Base-by-base conservation (phyloP, 257 asterid genomes). In the Solanum sejunctum region DNA sequence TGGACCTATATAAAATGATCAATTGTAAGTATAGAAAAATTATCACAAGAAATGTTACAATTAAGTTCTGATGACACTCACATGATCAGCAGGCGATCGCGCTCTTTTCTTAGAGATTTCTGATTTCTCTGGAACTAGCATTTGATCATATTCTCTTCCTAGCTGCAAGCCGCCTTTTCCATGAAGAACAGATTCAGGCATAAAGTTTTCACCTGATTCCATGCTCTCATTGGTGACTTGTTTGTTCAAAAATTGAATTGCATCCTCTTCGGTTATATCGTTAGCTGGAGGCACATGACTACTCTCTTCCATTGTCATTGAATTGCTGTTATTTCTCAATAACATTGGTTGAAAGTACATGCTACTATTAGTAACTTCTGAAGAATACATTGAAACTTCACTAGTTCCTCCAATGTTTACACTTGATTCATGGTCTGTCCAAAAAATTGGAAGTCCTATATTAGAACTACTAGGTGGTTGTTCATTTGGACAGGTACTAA, bases 41-140 rank as follows among this genome's bases (percentile, higher is more conserved):
- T 26, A 51, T n/a, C 20, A 66, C 3, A 71, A 66, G 11, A 45
- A 16, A 55, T 55, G 10, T 86, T 85, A 21, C 15, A 7, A 8
- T 39, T 17, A 21, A 78, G 49, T 52, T 78, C 11, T 26, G 26
- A 78, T 51, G 49, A 51, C 3, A 78, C 82, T 67, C 47, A 89
- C 87, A 54, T 86, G 84, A 41, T 84, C 71, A 71, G 83, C 66
- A 63, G 89, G 89, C 23, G 56, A 12, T 23, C 87, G 87, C 17
- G 92, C 67, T 87, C 95, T 86, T 90, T 91, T 93, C 91, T 87
- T 93, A 28, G 89, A 84, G 69, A 79, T 73, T 66, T 85, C 85
- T 1, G 86, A 78, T 52, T 80, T 17, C 78, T 80, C 86, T 3
- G 80, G 87, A 72, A 51, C 43, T 52, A 85, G 85, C 60, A 58